Base-by-base conservation (phyloP, 176 grass and related monocot genomes). In the Juncus effusus region DNA sequence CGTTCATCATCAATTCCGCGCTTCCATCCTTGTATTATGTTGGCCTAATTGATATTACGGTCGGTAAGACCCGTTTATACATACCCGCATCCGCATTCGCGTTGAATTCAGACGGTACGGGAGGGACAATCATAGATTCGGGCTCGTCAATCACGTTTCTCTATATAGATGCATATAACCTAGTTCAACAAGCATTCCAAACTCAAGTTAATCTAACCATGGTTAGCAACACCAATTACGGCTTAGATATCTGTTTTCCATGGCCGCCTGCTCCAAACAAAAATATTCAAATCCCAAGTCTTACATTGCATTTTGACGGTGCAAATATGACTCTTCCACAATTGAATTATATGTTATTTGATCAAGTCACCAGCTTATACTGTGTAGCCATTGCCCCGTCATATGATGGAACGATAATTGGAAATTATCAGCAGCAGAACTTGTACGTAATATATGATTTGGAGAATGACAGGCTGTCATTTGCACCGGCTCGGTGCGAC, bases 371-470 rank as follows among this genome's bases (percentile, higher is more conserved):
- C 1, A 28, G 56, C 1, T 65, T 83, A 37, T 57, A 56, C 37
- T 89, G 85, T 80, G 38, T 76, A 3, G 36, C 28, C 37, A 81
- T 81, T 41, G 65, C 59, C 49, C 71, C 72, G 61, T 35, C 74
- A 36, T 16, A 57, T n/a, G 81, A 76, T 49, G 76, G 78, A 70
- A 77, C 79, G 6, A 63, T 80, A 70, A 51, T 90, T n/a, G 87
- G 87, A 41, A 90, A 81, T 74, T 74, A 83, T 55, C 84, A 82
- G 58, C 84, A 87, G 78, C 84, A 93, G 71, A 81, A 74, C 66
- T 69, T 85, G 71, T 85, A 87, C 28, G 6, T 87, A 40, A 15
- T 87, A 49, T 93, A 87, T 36, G 78, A 87, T 75, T 37, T 93
- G 37, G 65, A 51, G 36, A 64, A 36, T 3, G 66, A 35, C 12